A percentile compares a stretch with the other conserved stretches of the same genome.
phyloP scores from a whole-genome alignment of 2,329 filamentous ascomycete genomes.

The Fusarium avenaceum region DNA sequence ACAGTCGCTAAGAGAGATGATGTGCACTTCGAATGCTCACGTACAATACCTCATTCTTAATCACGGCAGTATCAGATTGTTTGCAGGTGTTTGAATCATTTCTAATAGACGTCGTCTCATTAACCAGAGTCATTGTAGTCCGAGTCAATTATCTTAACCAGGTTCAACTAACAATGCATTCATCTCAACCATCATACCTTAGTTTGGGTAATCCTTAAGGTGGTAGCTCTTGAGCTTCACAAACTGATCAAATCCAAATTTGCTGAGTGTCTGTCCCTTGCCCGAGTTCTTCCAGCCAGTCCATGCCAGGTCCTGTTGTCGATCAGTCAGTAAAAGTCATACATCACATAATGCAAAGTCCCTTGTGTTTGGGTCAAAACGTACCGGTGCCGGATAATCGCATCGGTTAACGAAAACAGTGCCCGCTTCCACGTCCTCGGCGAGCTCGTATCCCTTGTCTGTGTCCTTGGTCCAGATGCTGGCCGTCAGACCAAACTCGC shows the following conservation, averaged over 20 bases:
- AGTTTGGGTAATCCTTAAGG: constrained; percentile 83
- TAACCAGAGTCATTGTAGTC: constrained; percentile 32
- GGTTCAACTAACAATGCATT: constrained; percentile 10
- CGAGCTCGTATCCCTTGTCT: constrained; percentile 78
- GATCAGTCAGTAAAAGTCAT: constrained; percentile 34
- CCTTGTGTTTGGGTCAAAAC: constrained; percentile 51
- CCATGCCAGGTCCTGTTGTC: constrained; percentile 85
- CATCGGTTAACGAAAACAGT: constrained; percentile 97
- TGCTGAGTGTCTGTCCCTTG: constrained; percentile 89
- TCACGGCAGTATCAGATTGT: constrained; percentile 8
- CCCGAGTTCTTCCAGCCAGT: constrained; percentile 98
- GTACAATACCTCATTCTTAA: background rate
- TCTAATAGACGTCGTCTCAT: constrained; percentile 25
- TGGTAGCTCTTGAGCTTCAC: constrained; percentile 97
- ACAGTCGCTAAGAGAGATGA: constrained; percentile 41
- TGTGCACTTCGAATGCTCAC: constrained; percentile 7
- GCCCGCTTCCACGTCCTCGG: constrained; percentile 87
- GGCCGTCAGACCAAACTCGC: constrained; percentile 93
- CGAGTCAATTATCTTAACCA: constrained; percentile 14
- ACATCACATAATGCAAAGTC: constrained; percentile 12
- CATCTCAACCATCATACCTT: constrained; percentile 33
- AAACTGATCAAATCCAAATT: constrained; percentile 94
- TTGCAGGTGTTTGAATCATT: constrained; percentile 31
- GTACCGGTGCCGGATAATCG: constrained; percentile 90
- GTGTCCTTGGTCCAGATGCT: constrained; percentile 97